A percentile compares a stretch with the other conserved stretches of the same genome.
Conservation (phyloP, 2,329 filamentous ascomycete species). For the Stachybotrys chartarum region DNA sequence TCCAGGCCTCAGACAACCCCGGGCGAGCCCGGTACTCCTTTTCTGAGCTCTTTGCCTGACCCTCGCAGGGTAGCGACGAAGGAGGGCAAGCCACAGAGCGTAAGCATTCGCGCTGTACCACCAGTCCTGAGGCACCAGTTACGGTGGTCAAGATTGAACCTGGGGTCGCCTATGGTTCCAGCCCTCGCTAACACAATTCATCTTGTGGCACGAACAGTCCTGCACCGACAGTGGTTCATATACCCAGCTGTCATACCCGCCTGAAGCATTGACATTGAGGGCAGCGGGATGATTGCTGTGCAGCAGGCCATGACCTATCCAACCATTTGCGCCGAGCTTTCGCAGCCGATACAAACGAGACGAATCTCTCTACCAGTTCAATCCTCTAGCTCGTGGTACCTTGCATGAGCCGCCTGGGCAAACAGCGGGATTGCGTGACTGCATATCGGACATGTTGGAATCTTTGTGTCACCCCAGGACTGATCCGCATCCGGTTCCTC, state of each 20-base stretch:
- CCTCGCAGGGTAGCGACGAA: too few relatives aligned
- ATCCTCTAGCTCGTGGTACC: slow-evolving; percentile 26
- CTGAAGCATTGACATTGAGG: neutral
- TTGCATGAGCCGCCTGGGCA: slow-evolving; percentile 47
- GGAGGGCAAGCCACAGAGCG: too few relatives aligned
- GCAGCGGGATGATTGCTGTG: neutral
- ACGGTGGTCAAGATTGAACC: too few relatives aligned
- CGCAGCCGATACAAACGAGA: neutral
- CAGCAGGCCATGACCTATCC: neutral
- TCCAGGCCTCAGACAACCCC: neutral
- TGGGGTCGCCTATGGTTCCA: neutral
- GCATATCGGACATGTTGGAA: slow-evolving; percentile 37
- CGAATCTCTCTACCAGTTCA: neutral
- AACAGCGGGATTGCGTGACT: slow-evolving; percentile 48
- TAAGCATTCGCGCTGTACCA: neutral
- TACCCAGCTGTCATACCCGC: neutral
- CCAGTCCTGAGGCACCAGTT: neutral
- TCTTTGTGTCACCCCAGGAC: slow-evolving; percentile 23
- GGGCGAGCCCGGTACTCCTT: neutral
- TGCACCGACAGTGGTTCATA: neutral
- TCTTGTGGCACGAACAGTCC: neutral
- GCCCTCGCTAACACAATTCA: neutral
- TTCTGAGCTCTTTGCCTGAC: too few relatives aligned
- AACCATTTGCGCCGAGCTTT: neutral
- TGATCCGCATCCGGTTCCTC: slow-evolving; percentile 11